These are phyloP conservation scores for Ajuga chamaepitys DNA, from an alignment of 257 asterid genomes.

Conservation along the genomic window DNA sequence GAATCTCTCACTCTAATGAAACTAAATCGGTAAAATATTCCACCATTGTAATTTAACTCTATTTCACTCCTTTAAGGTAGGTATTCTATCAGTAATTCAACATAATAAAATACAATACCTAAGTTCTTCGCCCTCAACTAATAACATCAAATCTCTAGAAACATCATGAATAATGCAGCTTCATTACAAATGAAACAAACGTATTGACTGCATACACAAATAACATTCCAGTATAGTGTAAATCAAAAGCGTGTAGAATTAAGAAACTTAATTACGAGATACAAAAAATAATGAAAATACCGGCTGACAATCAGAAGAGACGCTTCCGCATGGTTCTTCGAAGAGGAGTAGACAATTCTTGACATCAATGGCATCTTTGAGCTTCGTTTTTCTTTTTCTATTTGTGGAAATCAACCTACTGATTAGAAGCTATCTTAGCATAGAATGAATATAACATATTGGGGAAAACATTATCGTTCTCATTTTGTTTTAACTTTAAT, in stretches of 20 bases:
- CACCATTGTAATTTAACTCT: neutral
- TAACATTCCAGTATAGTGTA: neutral
- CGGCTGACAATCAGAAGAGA: slow-evolving; percentile 19
- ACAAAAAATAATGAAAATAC: slow-evolving; percentile 3
- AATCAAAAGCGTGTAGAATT: neutral
- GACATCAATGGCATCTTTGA: slow-evolving; percentile 24
- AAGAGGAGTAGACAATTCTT: slow-evolving; percentile 16
- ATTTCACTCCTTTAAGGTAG: neutral
- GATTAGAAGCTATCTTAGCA: slow-evolving; percentile 11
- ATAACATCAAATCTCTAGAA: neutral
- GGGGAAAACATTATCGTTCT: neutral
- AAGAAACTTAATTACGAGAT: neutral
- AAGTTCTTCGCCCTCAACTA: neutral
- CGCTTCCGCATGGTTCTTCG: slow-evolving; percentile 19
- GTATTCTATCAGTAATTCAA: slow-evolving; percentile 2
- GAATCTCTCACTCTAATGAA: neutral
- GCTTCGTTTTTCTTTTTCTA: neutral
- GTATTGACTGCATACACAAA: neutral
- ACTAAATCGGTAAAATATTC: neutral
- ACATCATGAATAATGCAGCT: neutral
- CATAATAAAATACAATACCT: neutral
- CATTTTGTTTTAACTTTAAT: neutral
- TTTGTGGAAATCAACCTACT: neutral
- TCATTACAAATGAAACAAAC: neutral
- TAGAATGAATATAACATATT: neutral